Base-by-base conservation (phyloP, 2,329 filamentous ascomycete species). In the Colletotrichum liriopes region DNA sequence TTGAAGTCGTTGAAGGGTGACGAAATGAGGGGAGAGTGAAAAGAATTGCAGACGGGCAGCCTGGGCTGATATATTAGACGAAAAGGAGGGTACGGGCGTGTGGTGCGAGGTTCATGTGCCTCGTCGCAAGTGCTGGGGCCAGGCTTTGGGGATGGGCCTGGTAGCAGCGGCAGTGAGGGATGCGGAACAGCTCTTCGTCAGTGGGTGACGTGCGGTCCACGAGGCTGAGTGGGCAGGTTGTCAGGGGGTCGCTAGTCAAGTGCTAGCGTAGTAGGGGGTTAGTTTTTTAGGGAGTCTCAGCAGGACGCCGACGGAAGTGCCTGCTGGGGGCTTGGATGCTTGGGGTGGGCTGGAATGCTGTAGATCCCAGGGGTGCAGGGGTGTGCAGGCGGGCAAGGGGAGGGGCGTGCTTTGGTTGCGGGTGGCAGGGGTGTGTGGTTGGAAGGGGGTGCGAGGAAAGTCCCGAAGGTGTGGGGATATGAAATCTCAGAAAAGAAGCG, bases 171-270 rank as follows among this genome's bases (percentile, higher is more conserved):
- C 65, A 55, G 67, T 62, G 73, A 70, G 72, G 59, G 43, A 71
- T 74, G 76, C 73, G 70, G 74, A 64, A 61, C 66, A 62, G 65
- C 60, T 47, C 71, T 79, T 80, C 79, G 79, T 82, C 79, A 81
- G 78, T 79, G 76, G 78, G 80, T 83, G 82, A 84, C 82, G 82
- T 84, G 83, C 77, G 76, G 78, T 78, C 77, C 81, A 82, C 82
- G 83, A 84, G 83, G 83, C 83, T 84, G 83, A 84, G 79, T 70
- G 71, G 66, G 60, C 58, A 64, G 66, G 65, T 62, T 72, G 72
- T 63, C 67, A 62, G 62, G 67, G 69, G 61, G 63, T 51, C 51
- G 60, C 58, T 58, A 63, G 49, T 41, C 59, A 62, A 52, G 49
- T 64, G 45, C 65, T 72, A 60, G 65, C 45, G 69, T 72, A 64